Base-by-base conservation (phyloP, 2,329 filamentous ascomycete genomes). In the Aspergillus sp. region DNA sequence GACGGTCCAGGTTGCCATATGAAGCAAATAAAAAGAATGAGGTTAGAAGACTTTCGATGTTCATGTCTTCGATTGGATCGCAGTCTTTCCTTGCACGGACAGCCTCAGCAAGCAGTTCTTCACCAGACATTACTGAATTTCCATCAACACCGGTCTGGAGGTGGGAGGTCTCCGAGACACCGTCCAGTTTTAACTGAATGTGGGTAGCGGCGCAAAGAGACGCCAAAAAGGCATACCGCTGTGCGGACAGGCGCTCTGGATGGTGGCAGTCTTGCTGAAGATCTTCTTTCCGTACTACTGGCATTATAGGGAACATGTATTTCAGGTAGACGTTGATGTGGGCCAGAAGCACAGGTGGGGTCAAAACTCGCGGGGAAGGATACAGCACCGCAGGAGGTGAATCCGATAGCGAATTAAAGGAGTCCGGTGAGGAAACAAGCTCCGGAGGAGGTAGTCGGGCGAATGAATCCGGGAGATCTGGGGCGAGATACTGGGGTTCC, bases 1-100 rank as follows among this genome's bases (percentile, higher is more conserved):
- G 88, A 70, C 87, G 81, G 61, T 91, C 88, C 47, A 90, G 77
- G 39, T 85, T 87, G 60, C 89, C 88, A 70, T 88, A 85, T 57
- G 87, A 88, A 39, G 84, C 88, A 66, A 90, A 92, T 25, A 93
- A 72, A 71, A 93, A 92, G 73, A 90, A 91, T 54, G 88, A 91
- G n/a, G 88, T 91, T 58, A 87, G 85, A 11, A 79, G 69, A 8
- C 68, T 73, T 45, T 74, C 72, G 21, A 78, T 62, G 19, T 67
- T 74, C n/a, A 77, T 69, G 19, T 72, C 69, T 17, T 78, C 77
- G 19, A 78, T 66, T 25, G 75, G 64, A 47, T 79, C 73, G 47
- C 73, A 74, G 21, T 73, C 70, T 39, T 71, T 72, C 33, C 77
- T 70, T n/a, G 77, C 73, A 19, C 72, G 71, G 21, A 75, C 86